Conservation (phyloP, 176 grass and related monocot species). For the Aegilops speltoides region DNA sequence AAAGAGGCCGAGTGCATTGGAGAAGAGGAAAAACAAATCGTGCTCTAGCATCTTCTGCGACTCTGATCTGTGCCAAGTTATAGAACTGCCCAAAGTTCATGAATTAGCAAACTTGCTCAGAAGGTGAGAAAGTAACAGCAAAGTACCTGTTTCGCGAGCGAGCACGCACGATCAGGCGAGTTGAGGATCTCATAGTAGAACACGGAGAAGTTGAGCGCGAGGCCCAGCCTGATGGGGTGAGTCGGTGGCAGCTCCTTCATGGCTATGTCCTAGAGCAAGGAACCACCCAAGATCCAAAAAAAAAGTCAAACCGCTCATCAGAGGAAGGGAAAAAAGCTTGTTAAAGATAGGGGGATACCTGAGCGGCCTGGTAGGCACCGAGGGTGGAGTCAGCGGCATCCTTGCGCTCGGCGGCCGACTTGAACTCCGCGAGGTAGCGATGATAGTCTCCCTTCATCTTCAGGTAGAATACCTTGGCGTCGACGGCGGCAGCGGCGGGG, state of each 20-base stretch:
- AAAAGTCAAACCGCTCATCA: not conserved
- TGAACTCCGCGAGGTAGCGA: constrained; percentile 96
- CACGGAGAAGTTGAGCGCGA: constrained; percentile 98
- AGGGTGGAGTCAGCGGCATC: constrained; percentile 79
- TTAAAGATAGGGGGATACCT: constrained; percentile 29
- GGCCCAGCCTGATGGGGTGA: constrained; percentile 89
- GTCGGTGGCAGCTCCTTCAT: constrained; percentile 81
- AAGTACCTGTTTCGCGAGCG: constrained; percentile 87
- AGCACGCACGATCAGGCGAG: constrained; percentile 91
- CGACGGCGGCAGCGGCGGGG: constrained; percentile 50
- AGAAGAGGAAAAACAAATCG: not conserved
- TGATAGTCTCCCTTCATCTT: constrained; percentile 99
- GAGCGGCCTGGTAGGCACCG: constrained; percentile 80
- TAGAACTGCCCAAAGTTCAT: constrained; percentile 15
- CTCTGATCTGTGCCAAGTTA: not conserved
- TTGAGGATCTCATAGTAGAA: constrained; percentile 99
- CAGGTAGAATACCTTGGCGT: constrained; percentile 95
- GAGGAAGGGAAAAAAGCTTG: not conserved
- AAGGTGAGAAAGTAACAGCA: not conserved
- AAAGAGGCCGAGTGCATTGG: not conserved
- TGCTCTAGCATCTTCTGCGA: not conserved
- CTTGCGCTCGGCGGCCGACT: constrained; percentile 76
- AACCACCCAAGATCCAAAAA: constrained; percentile 18
- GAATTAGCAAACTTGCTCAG: not conserved
- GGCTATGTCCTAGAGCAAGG: constrained; percentile 68